A percentile compares a stretch with the other conserved stretches of the same genome.
Conservation (phyloP, 805 yeast species). For the Metschnikowia anglica region DNA sequence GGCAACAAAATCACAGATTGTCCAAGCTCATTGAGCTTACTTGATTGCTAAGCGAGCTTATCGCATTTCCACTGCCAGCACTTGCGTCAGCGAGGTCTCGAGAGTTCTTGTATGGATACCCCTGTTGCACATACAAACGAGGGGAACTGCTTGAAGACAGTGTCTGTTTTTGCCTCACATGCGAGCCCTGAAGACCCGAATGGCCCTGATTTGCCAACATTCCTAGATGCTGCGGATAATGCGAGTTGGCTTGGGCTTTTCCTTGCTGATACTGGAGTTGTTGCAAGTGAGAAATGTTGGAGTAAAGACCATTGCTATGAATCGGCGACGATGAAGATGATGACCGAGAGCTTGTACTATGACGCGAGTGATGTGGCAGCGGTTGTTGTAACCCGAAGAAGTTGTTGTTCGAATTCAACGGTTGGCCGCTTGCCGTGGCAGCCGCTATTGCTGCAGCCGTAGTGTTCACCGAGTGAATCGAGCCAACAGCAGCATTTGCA, state of each 20-base stretch:
- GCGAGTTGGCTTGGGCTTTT: slow-evolving; percentile 18
- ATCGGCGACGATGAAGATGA: slow-evolving; percentile 15
- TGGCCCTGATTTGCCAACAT: slow-evolving; percentile 20
- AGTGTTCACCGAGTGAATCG: slow-evolving; percentile 37
- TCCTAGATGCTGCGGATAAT: slow-evolving; percentile 26
- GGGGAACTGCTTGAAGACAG: slow-evolving; percentile 20
- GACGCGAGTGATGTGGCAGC: slow-evolving; percentile 28
- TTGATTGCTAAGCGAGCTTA: slow-evolving; percentile 27
- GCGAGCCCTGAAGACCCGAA: slow-evolving; percentile 11
- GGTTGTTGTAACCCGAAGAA: slow-evolving; percentile 37
- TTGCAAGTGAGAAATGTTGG: slow-evolving; percentile 22
- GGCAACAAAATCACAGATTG: slow-evolving; percentile 3
- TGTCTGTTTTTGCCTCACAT: slow-evolving; percentile 16
- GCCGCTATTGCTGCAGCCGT: slow-evolving; percentile 50
- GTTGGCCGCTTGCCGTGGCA: slow-evolving; percentile 48
- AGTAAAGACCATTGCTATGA: slow-evolving; percentile 18
- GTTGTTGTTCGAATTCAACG: slow-evolving; percentile 36
- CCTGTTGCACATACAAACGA: slow-evolving; percentile 14
- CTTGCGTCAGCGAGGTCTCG: slow-evolving; percentile 9
- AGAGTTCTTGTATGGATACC: slow-evolving; percentile 15
- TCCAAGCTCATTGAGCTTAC: slow-evolving; percentile 29
- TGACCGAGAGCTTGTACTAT: slow-evolving; percentile 9
- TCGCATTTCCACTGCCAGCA: neutral
- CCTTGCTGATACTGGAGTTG: slow-evolving; percentile 22
- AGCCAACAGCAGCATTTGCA: slow-evolving; percentile 4